Percentiles rank a stretch among this genome's conserved stretches.
These are phyloP conservation scores for Tricholoma hemisulphureum DNA, from an alignment of 768 basidiomycete genomes.

Conservation along the genomic window DNA sequence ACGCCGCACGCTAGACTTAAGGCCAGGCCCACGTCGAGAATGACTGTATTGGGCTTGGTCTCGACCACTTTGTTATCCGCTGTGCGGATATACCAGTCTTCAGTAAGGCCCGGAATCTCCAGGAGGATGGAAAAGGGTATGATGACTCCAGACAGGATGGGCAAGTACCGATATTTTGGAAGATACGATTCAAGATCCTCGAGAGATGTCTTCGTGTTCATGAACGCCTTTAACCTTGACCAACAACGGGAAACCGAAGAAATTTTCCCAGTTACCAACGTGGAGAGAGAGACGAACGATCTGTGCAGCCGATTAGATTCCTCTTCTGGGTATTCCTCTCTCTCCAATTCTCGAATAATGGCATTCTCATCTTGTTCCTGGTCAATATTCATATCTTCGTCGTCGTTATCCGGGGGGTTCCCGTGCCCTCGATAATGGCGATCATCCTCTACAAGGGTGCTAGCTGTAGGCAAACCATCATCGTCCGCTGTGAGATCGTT, in stretches of 20 bases:
- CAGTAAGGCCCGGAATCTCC: constrained; percentile 78
- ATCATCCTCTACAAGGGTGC: background rate
- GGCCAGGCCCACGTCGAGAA: constrained; percentile 60
- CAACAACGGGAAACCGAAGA: constrained; percentile 11
- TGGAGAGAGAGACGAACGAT: background rate
- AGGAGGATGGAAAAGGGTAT: constrained; percentile 80
- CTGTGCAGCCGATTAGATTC: background rate
- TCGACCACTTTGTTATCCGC: constrained; percentile 45
- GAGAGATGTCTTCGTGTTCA: constrained; percentile 23
- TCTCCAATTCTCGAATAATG: constrained; percentile 5
- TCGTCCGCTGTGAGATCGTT: constrained; percentile 13
- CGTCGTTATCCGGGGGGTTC: background rate
- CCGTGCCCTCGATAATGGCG: background rate
- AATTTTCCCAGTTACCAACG: background rate
- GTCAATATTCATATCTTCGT: background rate
- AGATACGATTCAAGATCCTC: constrained; percentile 33
- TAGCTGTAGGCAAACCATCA: background rate
- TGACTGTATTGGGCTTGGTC: constrained; percentile 47
- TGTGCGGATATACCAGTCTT: constrained; percentile 69
- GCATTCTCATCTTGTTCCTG: constrained; percentile 2
- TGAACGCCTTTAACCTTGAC: constrained; percentile 12
- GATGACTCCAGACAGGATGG: constrained; percentile 64
- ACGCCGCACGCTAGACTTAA: constrained; percentile 69
- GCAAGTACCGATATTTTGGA: constrained; percentile 61
- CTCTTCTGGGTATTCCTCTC: constrained; percentile 4